Base-by-base conservation (phyloP, 129 eudicot species). In the Flaveria brownii region DNA sequence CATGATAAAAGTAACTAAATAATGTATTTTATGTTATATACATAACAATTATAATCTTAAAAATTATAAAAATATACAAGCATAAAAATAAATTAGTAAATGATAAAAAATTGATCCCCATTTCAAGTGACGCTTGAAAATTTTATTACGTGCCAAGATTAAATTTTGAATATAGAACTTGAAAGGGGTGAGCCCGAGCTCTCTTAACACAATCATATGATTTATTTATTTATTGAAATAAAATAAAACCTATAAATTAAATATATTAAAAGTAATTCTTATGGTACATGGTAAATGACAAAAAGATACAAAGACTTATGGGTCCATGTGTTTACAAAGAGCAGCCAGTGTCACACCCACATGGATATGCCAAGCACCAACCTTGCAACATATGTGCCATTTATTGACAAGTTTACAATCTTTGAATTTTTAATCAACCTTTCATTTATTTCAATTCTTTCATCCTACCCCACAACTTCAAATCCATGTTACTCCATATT, bases 321-420 rank as follows among this genome's bases (percentile, higher is more conserved):
- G 83, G 83, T 61, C 74, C 79, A 80, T 73, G 79, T 73, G 79
- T 73, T 80, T 17, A 39, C 60, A 72, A 72, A 79, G 64, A 79
- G 26, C 82, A 79, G 56, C 78, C 41, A 79, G 33, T 63, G 72
- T 63, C 72, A 63, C 78, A 72, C 78, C 78, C 83, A 80, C 83
- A 80, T 80, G 83, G 54, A 52, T 26, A 12, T 80, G 83, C 79
- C 79, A 80, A 80, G 74, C 75, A 80, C 83, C 83, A 65, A 80
- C 83, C 83, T 80, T 80, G 83, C 83, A 80, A 63, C 25, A 18
- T 73, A 45, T 80, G 74, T 80, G 83, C 79, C 75, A 80, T 73
- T 80, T 80, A 80, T 65, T 73, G 62, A 25, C 73, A 68, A 65
- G 68, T 65, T 73, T 28, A 73, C 75, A 43, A 22, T 73, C 18